These are phyloP conservation scores for Nannochloropsis gaditana DNA, from an alignment of 108 stramenopile genomes.

Conservation along the genomic window DNA sequence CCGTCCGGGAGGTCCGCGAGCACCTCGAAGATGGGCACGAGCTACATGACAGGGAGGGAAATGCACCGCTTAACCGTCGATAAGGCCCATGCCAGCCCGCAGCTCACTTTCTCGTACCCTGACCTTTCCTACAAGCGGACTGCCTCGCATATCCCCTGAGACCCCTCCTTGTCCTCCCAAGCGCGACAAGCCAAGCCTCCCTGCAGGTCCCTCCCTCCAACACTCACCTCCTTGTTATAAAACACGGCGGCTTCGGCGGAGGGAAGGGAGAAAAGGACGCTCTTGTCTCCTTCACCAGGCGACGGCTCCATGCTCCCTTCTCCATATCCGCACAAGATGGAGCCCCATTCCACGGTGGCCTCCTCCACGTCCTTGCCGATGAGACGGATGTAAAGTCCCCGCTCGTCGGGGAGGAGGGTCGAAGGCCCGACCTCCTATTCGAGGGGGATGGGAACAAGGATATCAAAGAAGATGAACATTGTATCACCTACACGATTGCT, in stretches of 20 bases:
- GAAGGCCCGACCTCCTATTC: neutral
- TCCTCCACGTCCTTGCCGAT: neutral
- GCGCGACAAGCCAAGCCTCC: neutral
- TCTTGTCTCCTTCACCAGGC: neutral
- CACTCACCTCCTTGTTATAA: neutral
- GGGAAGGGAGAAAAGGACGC: neutral
- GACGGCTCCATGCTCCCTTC: neutral
- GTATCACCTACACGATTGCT: too few species aligned
- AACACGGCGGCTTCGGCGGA: neutral
- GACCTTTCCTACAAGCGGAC: too few species aligned
- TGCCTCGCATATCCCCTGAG: too few species aligned
- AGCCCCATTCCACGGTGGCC: neutral
- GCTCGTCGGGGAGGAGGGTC: neutral
- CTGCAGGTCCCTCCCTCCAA: neutral
- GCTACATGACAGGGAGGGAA: neutral
- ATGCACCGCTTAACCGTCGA: too few species aligned
- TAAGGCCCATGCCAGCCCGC: too few species aligned
- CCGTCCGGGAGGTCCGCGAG: neutral
- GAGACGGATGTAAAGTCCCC: neutral
- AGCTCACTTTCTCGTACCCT: too few species aligned
- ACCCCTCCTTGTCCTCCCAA: too few species aligned
- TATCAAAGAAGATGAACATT: too few species aligned
- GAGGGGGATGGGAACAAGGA: too few species aligned
- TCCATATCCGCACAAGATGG: neutral
- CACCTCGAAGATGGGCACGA: neutral